Evolutionary conservation across 129 eudicot species (phyloP).

Genomic region (Tagetes patula): DNA sequence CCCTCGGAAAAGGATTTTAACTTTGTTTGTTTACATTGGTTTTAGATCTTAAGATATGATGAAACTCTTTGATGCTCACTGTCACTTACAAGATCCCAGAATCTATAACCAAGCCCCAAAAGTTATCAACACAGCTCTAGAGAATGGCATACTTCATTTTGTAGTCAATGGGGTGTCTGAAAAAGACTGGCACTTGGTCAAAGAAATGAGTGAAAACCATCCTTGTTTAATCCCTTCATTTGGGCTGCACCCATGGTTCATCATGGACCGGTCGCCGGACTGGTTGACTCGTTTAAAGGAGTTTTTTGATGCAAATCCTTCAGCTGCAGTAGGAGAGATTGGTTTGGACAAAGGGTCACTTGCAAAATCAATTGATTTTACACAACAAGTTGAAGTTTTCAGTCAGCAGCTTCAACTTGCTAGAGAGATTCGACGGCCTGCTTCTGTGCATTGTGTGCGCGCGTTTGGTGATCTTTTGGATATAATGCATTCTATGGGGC

Average conservation of each 20-base stretch:
- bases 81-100: constrained; percentile 86
- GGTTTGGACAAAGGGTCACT: constrained; percentile 80
- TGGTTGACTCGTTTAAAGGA: constrained; percentile 59
- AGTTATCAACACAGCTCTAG: constrained; percentile 55
- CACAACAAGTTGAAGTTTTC: constrained; percentile 66
- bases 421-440: constrained; percentile 76
- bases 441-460: constrained; percentile 89
- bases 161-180: constrained; percentile 79
- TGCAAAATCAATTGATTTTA: constrained; percentile 62
- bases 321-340: constrained; percentile 90
- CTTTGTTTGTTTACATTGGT: no score
- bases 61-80: constrained; percentile 86
- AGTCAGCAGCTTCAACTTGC: constrained; percentile 82
- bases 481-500: constrained; percentile 63
- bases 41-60: constrained; percentile 34
- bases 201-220: constrained; percentile 58
- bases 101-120: constrained; percentile 45
- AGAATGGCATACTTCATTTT: constrained; percentile 58
- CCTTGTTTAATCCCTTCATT: constrained; percentile 65
- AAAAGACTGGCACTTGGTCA: constrained; percentile 80
- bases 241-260: constrained; percentile 81
- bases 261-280: constrained; percentile 52
- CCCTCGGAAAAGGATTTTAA: no score
- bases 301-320: constrained; percentile 52
- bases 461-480: constrained; percentile 90